Base-by-base conservation (phyloP, 2,329 filamentous ascomycete species). In the Hypocrella siamensis region DNA sequence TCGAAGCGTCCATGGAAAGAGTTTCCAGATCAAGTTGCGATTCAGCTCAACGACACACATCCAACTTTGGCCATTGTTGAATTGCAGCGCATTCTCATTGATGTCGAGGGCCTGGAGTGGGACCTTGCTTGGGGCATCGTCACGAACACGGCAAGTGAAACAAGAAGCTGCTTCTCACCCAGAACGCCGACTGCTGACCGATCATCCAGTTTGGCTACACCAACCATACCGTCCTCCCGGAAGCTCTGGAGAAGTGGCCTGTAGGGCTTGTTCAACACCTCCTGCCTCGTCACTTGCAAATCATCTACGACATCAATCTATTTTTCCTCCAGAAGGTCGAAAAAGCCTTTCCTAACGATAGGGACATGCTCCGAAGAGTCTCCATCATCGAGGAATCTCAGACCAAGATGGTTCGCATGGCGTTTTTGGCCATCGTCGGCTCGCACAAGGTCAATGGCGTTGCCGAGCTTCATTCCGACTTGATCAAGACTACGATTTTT, bases 401-500 rank as follows among this genome's bases (percentile, higher is more conserved):
- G 53, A 83, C 86, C 27, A 93, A 96, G 71, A 93, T 94, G 82
- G 78, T 98, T 38, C 80, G 88, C 52, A 98, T 98, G 90, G 90
- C 90, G 3, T 90, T 73, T 56, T 63, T 98, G 31, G 90, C 90
- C 40, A 80, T 96, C 50, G 85, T 98, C 46, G 90, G 90, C 30
- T 96, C 90, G 22, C 90, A 96, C 72, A 98, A 96, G 65, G 86
- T 98, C 63, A 98, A 98, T 45, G 90, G 90, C 53, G 90, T 98
- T 22, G 90, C 90, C 21, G 90, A 98, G 60, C 63, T 98, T 41
- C 90, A 98, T 60, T 98, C 90, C 1, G 90, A 98, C 51, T 67
- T 98, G 36, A 93, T 98, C 65, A 90, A 90, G 65, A 92, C 86
- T 0, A 98, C 90, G n/a, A 93, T 98, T 44, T 96, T 98, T 74